phyloP scores from a whole-genome alignment of 495 filamentous ascomycete genomes.

The Penicillium odoratum region DNA sequence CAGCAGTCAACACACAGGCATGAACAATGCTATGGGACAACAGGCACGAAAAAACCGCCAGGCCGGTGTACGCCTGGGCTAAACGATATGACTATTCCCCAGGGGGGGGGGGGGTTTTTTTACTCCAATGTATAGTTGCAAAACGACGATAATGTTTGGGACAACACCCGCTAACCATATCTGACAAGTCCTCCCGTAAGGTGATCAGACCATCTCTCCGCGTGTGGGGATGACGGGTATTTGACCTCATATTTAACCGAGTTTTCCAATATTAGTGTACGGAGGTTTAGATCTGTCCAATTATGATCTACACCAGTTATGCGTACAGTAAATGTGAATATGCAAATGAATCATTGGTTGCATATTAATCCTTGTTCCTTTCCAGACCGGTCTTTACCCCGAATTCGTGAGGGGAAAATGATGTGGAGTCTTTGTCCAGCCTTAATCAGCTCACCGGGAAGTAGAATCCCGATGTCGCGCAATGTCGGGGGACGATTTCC shows the following conservation, averaged over 20 bases:
- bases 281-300: background rate
- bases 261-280: background rate
- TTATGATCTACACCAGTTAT: background rate
- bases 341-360: background rate
- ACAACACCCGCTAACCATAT: conserved; percentile 11
- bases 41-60: conserved; percentile 79
- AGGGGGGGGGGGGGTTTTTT: too few species aligned
- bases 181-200: conserved; percentile 25
- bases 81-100: conserved; percentile 16
- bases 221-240: conserved; percentile 27
- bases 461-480: conserved; percentile 21
- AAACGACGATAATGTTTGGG: conserved; percentile 7
- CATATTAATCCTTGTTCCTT: background rate
- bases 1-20: conserved; percentile 76
- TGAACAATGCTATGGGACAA: conserved; percentile 73
- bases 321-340: background rate
- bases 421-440: conserved; percentile 17
- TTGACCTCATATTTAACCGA: conserved; percentile 4
- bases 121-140: conserved; percentile 10
- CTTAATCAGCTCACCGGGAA: conserved; percentile 40
- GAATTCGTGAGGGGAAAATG: conserved; percentile 42
- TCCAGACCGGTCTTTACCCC: conserved; percentile 27
- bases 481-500: conserved; percentile 11
- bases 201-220: conserved; percentile 5
- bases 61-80: conserved; percentile 85